Evolutionary conservation across 768 basidiomycete species (phyloP).

Genomic region (Gymnopilus junonius): DNA sequence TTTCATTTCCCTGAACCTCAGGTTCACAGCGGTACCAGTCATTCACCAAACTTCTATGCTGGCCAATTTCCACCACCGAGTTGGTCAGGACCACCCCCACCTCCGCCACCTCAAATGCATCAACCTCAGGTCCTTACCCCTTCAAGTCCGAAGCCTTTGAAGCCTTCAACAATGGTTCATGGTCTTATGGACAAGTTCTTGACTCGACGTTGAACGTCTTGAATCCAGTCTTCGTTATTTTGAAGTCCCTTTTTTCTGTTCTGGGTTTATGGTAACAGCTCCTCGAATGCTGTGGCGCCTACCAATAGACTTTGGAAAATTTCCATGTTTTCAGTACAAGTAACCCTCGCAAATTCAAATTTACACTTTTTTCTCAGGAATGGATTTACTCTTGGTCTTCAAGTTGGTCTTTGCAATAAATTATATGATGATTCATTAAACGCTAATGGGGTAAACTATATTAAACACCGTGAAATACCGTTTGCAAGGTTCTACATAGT

Average conservation of each 20-base stretch:
- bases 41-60: conserved; percentile 12
- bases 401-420: too few species aligned
- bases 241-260: neutral
- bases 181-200: conserved; percentile 26
- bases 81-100: conserved; percentile 11
- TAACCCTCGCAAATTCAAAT: too few species aligned
- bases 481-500: too few species aligned
- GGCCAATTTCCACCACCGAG: conserved; percentile 8
- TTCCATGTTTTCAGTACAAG: too few species aligned
- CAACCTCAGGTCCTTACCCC: conserved; percentile 9
- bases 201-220: conserved; percentile 15
- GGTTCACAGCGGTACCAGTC: neutral
- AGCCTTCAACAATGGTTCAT: conserved; percentile 24
- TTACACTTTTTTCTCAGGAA: too few species aligned
- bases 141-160: conserved; percentile 11
- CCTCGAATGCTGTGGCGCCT: too few species aligned
- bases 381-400: too few species aligned
- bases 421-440: too few species aligned
- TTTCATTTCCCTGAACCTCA: conserved; percentile 22
- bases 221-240: too few species aligned
- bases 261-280: too few species aligned
- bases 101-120: conserved; percentile 12
- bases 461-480: neutral
- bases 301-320: too few species aligned
- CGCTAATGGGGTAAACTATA: too few species aligned